Evolutionary conservation across 163 green algal genomes (phyloP).

Genomic region (Trebouxia gelatinosa): DNA sequence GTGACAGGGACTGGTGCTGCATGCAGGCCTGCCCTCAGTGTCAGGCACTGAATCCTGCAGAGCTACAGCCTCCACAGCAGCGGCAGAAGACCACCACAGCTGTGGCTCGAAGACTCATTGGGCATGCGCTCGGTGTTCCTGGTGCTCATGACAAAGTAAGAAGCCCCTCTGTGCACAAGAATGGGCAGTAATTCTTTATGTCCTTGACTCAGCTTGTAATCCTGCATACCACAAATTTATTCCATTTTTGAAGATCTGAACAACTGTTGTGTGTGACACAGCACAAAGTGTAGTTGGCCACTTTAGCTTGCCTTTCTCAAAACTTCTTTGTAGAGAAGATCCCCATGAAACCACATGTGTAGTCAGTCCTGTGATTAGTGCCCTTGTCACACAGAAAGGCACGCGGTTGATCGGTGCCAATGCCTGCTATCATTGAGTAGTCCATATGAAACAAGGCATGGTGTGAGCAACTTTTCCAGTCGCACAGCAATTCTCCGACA

Average conservation of each 20-base stretch:
- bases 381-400: too few species aligned
- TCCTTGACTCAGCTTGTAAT: not conserved
- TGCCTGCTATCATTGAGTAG: too few species aligned
- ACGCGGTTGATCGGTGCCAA: too few species aligned
- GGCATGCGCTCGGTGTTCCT: not conserved
- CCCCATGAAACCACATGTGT: too few species aligned
- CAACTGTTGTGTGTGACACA: not conserved
- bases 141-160: slow-evolving; percentile 16
- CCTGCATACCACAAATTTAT: not conserved
- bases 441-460: too few species aligned
- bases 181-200: too few species aligned
- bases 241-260: not conserved
- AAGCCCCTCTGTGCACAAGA: too few species aligned
- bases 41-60: not conserved
- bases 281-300: not conserved
- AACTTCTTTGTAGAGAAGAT: not conserved
- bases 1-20: too few species aligned
- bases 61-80: slow-evolving; percentile 2
- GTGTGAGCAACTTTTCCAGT: too few species aligned
- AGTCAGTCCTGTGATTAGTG: too few species aligned
- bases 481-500: too few species aligned
- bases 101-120: slow-evolving; percentile 20
- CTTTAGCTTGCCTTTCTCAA: not conserved
- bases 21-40: slow-evolving; percentile 15
- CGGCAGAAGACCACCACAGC: slow-evolving; percentile 14